These are phyloP conservation scores for Scutellaria galericulata DNA, from an alignment of 257 asterid genomes.

Conservation along the genomic window DNA sequence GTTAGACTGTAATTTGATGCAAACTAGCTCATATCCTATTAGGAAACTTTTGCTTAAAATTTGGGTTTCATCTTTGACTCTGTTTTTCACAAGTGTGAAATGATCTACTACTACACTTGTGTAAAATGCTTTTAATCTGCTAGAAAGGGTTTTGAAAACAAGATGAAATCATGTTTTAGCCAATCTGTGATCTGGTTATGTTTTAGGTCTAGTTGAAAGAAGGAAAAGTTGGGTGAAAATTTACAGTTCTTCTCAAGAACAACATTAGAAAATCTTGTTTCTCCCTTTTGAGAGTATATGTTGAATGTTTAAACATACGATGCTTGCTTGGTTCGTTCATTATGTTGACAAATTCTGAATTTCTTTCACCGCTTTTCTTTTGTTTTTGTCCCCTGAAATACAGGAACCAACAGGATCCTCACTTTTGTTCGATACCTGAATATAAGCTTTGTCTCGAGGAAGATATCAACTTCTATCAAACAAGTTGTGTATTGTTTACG, in stretches of 20 bases:
- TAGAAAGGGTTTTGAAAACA: not conserved
- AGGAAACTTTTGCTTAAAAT: not conserved
- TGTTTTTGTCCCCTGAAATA: not conserved
- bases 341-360: not conserved
- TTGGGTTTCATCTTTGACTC: not conserved
- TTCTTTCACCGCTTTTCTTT: not conserved
- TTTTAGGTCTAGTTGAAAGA: not conserved
- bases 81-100: not conserved
- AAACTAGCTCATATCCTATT: not conserved
- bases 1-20: constrained; percentile 9
- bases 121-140: not conserved
- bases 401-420: constrained; percentile 33
- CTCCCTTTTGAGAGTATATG: not conserved
- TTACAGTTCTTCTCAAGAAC: not conserved
- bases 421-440: not conserved
- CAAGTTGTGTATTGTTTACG: constrained; percentile 7
- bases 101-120: not conserved
- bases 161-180: not conserved
- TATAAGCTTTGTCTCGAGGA: constrained; percentile 10
- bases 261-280: not conserved
- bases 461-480: constrained; percentile 24
- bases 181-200: not conserved
- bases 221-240: not conserved
- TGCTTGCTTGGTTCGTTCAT: not conserved
- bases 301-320: not conserved